Conservation (phyloP, 768 basidiomycete genomes). For the Tylopilus felleus region DNA sequence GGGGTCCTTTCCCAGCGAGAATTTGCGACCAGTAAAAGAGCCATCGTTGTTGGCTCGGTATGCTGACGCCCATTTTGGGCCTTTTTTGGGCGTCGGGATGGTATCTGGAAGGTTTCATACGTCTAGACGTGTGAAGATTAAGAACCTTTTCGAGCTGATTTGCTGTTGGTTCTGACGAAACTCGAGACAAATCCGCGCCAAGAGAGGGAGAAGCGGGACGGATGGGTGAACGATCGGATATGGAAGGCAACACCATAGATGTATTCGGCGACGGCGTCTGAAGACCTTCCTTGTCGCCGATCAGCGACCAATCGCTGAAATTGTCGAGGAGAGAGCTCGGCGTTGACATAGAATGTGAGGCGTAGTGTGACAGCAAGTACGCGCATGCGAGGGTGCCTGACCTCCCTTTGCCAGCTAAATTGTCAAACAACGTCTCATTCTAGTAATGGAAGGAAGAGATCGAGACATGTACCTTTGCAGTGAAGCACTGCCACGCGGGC, state of each 20-base stretch:
- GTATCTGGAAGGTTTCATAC: conserved; percentile 49
- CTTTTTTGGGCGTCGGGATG: conserved; percentile 25
- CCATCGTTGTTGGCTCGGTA: conserved; percentile 78
- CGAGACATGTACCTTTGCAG: conserved; percentile 63
- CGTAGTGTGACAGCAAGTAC: conserved; percentile 62
- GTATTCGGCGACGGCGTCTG: conserved; percentile 7
- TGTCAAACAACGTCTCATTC: conserved; percentile 1
- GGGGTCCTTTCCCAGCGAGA: conserved; percentile 53
- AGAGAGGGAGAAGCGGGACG: neutral
- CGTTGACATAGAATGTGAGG: conserved; percentile 43
- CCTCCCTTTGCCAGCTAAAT: conserved; percentile 72
- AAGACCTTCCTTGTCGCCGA: conserved; percentile 19
- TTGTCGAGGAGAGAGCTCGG: conserved; percentile 13
- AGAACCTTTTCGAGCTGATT: conserved; percentile 54
- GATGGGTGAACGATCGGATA: neutral
- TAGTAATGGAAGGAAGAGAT: neutral
- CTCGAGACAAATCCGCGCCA: conserved; percentile 8
- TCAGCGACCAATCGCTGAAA: conserved; percentile 17
- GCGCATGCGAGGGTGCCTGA: conserved; percentile 85
- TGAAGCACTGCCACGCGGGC: conserved; percentile 78
- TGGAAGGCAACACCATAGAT: neutral
- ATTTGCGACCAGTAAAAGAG: conserved; percentile 74
- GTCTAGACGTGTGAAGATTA: conserved; percentile 63
- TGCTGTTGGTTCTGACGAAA: conserved; percentile 17
- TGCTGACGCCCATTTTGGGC: conserved; percentile 63